Evolutionary conservation across 169 alveolate species (phyloP).

Genomic region (Cryptosporidium muris): DNA sequence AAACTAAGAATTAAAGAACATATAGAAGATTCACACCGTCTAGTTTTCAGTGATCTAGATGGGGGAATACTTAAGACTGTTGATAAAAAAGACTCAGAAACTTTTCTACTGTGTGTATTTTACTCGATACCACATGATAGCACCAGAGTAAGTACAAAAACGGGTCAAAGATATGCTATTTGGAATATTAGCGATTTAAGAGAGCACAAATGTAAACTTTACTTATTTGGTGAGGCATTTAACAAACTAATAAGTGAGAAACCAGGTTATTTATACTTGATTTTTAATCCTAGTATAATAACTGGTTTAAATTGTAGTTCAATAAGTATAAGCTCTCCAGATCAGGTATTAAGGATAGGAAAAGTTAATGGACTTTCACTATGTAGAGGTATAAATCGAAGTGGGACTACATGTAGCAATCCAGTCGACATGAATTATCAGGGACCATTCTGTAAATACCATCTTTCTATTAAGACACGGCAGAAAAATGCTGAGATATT

Average conservation of each 20-base stretch:
- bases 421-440: slow-evolving; percentile 13
- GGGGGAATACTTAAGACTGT: not conserved
- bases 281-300: slow-evolving; percentile 20
- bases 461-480: not conserved
- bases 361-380: slow-evolving; percentile 47
- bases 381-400: slow-evolving; percentile 25
- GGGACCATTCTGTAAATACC: slow-evolving; percentile 17
- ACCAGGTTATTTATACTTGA: slow-evolving; percentile 18
- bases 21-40: not conserved
- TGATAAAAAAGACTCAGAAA: not conserved
- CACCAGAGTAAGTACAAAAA: not conserved
- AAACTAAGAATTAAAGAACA: slow-evolving; percentile 6
- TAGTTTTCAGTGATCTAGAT: slow-evolving; percentile 9
- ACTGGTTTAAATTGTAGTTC: not conserved
- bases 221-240: slow-evolving; percentile 23
- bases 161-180: not conserved
- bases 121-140: slow-evolving; percentile 14
- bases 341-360: slow-evolving; percentile 31
- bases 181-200: slow-evolving; percentile 37
- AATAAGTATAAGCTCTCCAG: slow-evolving; percentile 14
- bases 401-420: slow-evolving; percentile 41
- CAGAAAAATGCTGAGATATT: not conserved
- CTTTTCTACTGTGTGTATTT: slow-evolving; percentile 9
- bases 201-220: slow-evolving; percentile 25
- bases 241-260: slow-evolving; percentile 7